A percentile compares a stretch with the other conserved stretches of the same genome.
Conservation (phyloP, 768 basidiomycete genomes). For the Lactarius trivialis region DNA sequence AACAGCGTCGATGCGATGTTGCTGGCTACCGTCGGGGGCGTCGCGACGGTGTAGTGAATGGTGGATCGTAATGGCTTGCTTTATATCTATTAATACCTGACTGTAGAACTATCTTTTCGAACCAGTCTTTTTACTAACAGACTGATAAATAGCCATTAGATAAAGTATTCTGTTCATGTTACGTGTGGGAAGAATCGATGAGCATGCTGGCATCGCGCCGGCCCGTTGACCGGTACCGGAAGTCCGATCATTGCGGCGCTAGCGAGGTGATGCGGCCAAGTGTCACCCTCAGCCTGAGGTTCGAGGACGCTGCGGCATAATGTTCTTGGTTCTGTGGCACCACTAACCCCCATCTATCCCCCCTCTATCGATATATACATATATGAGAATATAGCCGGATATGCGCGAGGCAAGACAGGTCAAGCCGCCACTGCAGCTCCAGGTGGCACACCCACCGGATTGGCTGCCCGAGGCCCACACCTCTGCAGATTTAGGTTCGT, state of each 20-base stretch:
- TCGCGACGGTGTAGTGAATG: slow-evolving; percentile 34
- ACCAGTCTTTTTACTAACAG: too few relatives aligned
- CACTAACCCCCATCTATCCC: neutral
- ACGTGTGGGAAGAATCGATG: too few relatives aligned
- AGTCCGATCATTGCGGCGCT: neutral
- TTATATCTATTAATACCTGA: neutral
- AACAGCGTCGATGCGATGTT: slow-evolving; percentile 64
- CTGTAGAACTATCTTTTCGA: too few relatives aligned
- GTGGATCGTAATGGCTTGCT: neutral
- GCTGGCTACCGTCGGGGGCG: slow-evolving; percentile 66
- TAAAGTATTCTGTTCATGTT: too few relatives aligned
- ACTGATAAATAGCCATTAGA: too few relatives aligned
- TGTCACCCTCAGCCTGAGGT: neutral
- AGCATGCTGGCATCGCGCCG: too few relatives aligned
- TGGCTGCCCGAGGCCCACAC: slow-evolving; percentile 68
- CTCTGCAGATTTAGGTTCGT: slow-evolving; percentile 63
- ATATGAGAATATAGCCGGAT: slow-evolving; percentile 2
- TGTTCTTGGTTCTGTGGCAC: neutral
- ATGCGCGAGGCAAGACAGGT: slow-evolving; percentile 20
- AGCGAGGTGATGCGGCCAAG: neutral
- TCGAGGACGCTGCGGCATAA: neutral
- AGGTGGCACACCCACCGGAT: slow-evolving; percentile 59
- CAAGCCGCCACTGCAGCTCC: slow-evolving; percentile 40
- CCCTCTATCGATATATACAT: neutral
- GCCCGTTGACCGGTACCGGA: neutral